Evolutionary conservation across 2,329 filamentous ascomycete genomes (phyloP).

Genomic region (Fusarium euwallaceae): DNA sequence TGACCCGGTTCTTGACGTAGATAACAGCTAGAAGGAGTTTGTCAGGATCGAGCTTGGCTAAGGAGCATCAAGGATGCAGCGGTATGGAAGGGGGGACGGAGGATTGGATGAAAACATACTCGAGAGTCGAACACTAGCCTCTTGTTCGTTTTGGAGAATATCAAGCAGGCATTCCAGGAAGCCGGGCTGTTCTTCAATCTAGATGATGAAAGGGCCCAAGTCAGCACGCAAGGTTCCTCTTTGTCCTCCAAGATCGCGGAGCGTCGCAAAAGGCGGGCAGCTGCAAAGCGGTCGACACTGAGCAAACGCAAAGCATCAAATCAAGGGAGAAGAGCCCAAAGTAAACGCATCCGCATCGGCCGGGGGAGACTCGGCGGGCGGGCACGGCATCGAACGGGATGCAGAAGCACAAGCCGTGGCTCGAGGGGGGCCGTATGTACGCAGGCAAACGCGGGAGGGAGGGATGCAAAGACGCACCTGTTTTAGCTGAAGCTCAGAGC

Average conservation of each 20-base stretch:
- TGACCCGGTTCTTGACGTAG: constrained; percentile 98
- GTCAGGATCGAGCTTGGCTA: constrained; percentile 33
- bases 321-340: background rate
- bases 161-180: constrained; percentile 93
- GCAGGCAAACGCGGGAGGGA: constrained; percentile 10
- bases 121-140: constrained; percentile 85
- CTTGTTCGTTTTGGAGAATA: constrained; percentile 90
- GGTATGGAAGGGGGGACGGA: constrained; percentile 19
- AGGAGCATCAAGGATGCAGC: constrained; percentile 42
- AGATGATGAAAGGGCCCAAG: constrained; percentile 34
- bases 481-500: constrained; percentile 86
- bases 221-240: constrained; percentile 31
- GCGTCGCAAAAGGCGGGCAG: constrained; percentile 35
- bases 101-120: constrained; percentile 70
- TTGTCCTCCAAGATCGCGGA: constrained; percentile 2
- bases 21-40: constrained; percentile 78
- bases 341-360: background rate
- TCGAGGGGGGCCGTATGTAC: constrained; percentile 21
- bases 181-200: constrained; percentile 92
- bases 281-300: constrained; percentile 23
- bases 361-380: background rate
- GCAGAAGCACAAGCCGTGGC: constrained; percentile 14
- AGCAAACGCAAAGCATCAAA: constrained; percentile 12
- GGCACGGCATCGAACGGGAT: background rate
- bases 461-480: constrained; percentile 67